phyloP scores from a whole-genome alignment of 2,329 filamentous ascomycete genomes.

The Cercospora zeae-maydis region DNA sequence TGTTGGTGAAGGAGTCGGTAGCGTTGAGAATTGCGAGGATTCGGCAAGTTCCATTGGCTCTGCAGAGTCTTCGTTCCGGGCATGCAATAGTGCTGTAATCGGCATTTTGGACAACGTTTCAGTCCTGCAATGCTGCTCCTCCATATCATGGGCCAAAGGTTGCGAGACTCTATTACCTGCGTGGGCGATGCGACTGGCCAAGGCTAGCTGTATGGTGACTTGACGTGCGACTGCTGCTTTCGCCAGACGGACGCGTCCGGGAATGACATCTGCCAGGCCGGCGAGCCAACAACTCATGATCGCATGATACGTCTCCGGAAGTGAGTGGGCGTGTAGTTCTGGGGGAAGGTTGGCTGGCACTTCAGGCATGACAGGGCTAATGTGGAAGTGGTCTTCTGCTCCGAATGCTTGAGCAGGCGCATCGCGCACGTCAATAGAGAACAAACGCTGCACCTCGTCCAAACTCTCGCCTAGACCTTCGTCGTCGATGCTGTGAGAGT shows the following conservation, averaged over 20 bases:
- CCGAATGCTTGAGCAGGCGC: background rate
- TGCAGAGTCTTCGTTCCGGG: background rate
- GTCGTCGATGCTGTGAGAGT: background rate
- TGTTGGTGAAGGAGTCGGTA: slow-evolving; percentile 34
- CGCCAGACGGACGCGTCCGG: slow-evolving; percentile 31
- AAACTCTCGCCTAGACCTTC: background rate
- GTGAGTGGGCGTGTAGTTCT: background rate
- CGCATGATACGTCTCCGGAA: slow-evolving; percentile 22
- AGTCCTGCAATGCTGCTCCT: background rate
- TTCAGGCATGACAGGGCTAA: background rate
- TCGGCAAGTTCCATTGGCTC: background rate
- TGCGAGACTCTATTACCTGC: slow-evolving; percentile 6
- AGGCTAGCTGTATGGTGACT: slow-evolving; percentile 37
- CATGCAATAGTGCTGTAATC: slow-evolving; percentile 7
- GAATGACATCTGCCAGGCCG: slow-evolving; percentile 23
- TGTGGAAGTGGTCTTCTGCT: background rate
- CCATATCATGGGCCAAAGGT: background rate
- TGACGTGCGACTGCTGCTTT: slow-evolving; percentile 31
- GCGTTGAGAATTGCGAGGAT: slow-evolving; percentile 16
- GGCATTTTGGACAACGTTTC: slow-evolving; percentile 18
- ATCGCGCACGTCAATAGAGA: background rate
- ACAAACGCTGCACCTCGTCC: background rate
- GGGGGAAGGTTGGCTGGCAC: background rate
- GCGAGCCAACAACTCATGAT: slow-evolving; percentile 30
- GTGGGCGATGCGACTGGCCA: slow-evolving; percentile 34